Evolutionary conservation across 2,329 filamentous ascomycete genomes (phyloP), one percentile per base, ranked within the genome.

Genomic region (Pyrenochaeta sp.): DNA sequence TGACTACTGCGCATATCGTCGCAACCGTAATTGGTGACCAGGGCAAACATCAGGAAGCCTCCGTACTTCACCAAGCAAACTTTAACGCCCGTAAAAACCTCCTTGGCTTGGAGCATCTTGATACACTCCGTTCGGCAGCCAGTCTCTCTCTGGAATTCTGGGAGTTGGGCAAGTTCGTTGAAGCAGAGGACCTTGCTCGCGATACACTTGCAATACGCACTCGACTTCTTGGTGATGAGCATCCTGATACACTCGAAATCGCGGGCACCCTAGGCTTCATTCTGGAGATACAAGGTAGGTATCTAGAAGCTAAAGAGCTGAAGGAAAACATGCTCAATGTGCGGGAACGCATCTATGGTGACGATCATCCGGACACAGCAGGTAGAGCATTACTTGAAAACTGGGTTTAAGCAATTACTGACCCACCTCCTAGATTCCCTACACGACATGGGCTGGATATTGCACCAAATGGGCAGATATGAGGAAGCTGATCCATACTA

Each of bases 401-500:
- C 4, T 27, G 23, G 9, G n/a, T n/a, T n/a, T 27, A 27, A 5
- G 9, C 9, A 27, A 9, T 9, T 9, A 9, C 23, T 27, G 23
- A 27, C 23, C n/a, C 4, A 27, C 9, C 23, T 27, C 23, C 4
- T 27, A 27, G 23, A 27, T 27, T 27, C 23, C 11, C 30, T 27
- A 15, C 54, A 58, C 35, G 54, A 58, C 41, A 53, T 58, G 45
- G 54, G 54, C n/a, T 58, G 55, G 55, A 58, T 58, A 12, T 39
- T 45, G 2, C 55, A 58, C 30, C 55, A 58, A 35, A 49, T 54
- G 46, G 55, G 51, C 2, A 20, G n/a, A 12, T 58, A 58, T 21
- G 43, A 49, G 3, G 44, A 40, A 10, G 55, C 55, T 3, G 55
- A 54, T 36, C 55, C 51, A 14, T 55, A 41, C 47, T 58, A 58